phyloP scores from a whole-genome alignment of 2,329 filamentous ascomycete species.

The Thielaviopsis ethacetica region DNA sequence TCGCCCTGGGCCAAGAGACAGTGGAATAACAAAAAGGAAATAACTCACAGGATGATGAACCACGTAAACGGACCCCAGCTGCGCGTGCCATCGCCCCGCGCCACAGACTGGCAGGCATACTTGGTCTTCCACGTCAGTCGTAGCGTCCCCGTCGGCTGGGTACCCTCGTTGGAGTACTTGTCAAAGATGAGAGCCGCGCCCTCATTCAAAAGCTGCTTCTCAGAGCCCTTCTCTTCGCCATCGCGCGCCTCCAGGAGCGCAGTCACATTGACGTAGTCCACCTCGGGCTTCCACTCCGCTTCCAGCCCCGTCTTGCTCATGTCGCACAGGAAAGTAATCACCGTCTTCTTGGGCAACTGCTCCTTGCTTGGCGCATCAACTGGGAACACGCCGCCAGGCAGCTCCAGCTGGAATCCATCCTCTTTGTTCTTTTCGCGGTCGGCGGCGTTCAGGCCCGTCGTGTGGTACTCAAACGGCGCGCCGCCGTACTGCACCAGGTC shows the following conservation, averaged over 20 bases:
- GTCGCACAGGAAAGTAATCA: conserved; percentile 79
- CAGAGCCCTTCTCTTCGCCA: conserved; percentile 21
- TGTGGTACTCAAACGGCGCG: conserved; percentile 44
- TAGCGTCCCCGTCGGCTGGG: conserved; percentile 43
- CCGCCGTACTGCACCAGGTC: conserved; percentile 44
- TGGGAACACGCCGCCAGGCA: conserved; percentile 43
- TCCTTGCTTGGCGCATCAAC: conserved; percentile 33
- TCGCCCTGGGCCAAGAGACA: not conserved
- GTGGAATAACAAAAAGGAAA: not conserved
- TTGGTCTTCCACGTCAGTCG: conserved; percentile 75
- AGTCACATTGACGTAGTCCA: conserved; percentile 28
- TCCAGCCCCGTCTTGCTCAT: conserved; percentile 55
- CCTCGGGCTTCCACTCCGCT: conserved; percentile 42
- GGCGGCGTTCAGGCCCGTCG: conserved; percentile 49
- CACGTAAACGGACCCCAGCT: conserved; percentile 96
- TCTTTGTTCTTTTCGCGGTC: conserved; percentile 47
- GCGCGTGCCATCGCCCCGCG: conserved; percentile 28
- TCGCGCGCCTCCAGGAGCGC: conserved; percentile 22
- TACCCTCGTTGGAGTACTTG: conserved; percentile 47
- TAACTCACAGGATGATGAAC: conserved; percentile 78
- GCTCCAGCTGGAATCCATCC: conserved; percentile 54
- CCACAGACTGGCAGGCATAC: conserved; percentile 56
- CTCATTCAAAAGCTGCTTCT: conserved; percentile 36
- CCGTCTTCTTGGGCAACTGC: conserved; percentile 49
- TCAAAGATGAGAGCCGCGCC: conserved; percentile 57